Percentiles rank a stretch among this genome's conserved stretches.
These are phyloP conservation scores for Pythium apleroticum DNA, from an alignment of 352 stramenopile genomes.

Conservation along the genomic window DNA sequence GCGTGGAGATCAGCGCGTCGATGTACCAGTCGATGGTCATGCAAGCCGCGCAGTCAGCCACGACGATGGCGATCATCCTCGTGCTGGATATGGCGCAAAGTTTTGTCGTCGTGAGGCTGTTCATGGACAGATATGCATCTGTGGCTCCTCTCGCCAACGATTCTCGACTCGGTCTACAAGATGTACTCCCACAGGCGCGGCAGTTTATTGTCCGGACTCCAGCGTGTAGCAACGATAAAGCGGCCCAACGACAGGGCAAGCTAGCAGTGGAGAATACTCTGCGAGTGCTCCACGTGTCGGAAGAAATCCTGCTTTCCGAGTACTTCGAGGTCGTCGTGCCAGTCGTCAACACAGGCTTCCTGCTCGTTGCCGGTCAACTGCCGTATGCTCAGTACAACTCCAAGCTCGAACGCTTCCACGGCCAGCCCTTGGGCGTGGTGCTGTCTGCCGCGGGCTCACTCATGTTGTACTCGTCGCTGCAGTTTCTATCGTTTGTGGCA, in stretches of 20 bases:
- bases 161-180: background rate
- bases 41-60: slow-evolving; percentile 19
- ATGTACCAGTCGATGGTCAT: slow-evolving; percentile 33
- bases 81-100: slow-evolving; percentile 18
- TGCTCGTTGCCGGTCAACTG: slow-evolving; percentile 16
- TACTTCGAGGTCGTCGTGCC: slow-evolving; percentile 31
- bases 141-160: background rate
- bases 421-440: background rate
- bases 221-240: background rate
- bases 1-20: slow-evolving; percentile 24
- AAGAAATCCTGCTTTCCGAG: slow-evolving; percentile 29
- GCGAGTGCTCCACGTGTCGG: slow-evolving; percentile 10
- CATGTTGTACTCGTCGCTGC: slow-evolving; percentile 16
- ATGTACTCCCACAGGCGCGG: background rate
- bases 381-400: slow-evolving; percentile 20
- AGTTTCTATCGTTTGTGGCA: slow-evolving; percentile 8
- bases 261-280: slow-evolving; percentile 4
- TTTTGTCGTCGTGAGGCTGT: slow-evolving; percentile 18
- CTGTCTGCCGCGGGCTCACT: background rate
- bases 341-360: slow-evolving; percentile 21
- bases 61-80: slow-evolving; percentile 22
- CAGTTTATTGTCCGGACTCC: background rate
- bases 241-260: background rate
- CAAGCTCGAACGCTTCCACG: background rate
- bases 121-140: slow-evolving; percentile 17